Conservation (phyloP, 1,284 basidiomycete genomes). For the Marasmius tenuissimus region DNA sequence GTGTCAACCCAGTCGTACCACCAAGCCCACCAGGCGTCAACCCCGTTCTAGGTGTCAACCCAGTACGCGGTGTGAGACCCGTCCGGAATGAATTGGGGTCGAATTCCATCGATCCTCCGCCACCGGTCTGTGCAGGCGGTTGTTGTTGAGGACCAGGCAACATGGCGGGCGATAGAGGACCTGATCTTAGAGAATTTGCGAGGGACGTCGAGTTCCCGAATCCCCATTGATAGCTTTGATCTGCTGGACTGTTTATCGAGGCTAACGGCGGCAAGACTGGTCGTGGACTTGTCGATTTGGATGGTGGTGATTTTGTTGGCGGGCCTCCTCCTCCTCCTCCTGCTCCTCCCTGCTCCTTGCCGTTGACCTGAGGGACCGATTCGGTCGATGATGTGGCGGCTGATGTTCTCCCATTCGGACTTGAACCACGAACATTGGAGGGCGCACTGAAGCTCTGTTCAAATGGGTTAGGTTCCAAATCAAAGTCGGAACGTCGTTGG, state of each 20-base stretch:
- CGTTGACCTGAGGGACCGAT: background rate
- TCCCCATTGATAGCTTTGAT: slow-evolving; percentile 73
- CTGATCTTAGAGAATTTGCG: slow-evolving; percentile 80
- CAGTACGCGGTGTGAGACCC: slow-evolving; percentile 82
- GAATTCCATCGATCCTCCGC: slow-evolving; percentile 50
- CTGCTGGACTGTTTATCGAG: slow-evolving; percentile 82
- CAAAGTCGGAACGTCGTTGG: slow-evolving; percentile 65
- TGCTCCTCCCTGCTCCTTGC: too few relatives aligned
- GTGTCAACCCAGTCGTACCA: slow-evolving; percentile 71
- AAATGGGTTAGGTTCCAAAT: slow-evolving; percentile 94
- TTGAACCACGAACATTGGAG: slow-evolving; percentile 48
- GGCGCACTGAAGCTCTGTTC: slow-evolving; percentile 83
- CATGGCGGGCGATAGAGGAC: slow-evolving; percentile 94
- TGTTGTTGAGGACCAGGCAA: slow-evolving; percentile 73
- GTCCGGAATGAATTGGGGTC: slow-evolving; percentile 80
- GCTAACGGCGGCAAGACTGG: slow-evolving; percentile 85
- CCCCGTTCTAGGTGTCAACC: slow-evolving; percentile 72
- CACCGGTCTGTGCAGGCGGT: slow-evolving; percentile 20
- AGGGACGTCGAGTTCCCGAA: slow-evolving; percentile 50
- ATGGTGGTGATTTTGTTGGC: slow-evolving; percentile 20
- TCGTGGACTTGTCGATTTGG: slow-evolving; percentile 31
- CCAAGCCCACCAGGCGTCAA: slow-evolving; percentile 26
- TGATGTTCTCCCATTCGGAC: slow-evolving; percentile 22
- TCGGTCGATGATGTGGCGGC: background rate
- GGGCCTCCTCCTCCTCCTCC: too few relatives aligned